These are phyloP conservation scores for Cardiospermum halicacabum DNA, from an alignment of 345 rosid genomes.

Conservation along the genomic window DNA sequence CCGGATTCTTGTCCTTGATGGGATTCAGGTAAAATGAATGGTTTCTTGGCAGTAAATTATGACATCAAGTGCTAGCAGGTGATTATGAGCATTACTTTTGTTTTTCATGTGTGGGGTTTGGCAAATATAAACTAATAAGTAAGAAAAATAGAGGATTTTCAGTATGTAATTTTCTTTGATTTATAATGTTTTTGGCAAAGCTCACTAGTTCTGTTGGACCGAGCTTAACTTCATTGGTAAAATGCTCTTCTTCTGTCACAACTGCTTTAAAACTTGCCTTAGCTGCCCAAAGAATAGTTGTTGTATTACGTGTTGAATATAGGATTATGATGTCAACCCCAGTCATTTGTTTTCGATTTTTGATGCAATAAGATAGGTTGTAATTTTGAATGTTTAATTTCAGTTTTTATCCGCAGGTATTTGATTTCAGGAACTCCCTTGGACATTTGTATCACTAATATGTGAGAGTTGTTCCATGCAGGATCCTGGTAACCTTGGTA, in stretches of 20 bases:
- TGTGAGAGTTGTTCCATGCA: constrained; percentile 34
- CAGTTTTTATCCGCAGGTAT: constrained; percentile 12
- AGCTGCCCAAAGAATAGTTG: neutral
- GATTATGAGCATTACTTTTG: neutral
- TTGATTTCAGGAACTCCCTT: constrained; percentile 12
- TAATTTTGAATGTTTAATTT: constrained; percentile 10
- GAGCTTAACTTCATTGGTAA: constrained; percentile 1
- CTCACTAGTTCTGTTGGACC: neutral
- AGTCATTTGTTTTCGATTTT: neutral
- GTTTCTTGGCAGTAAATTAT: neutral
- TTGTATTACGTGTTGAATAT: neutral
- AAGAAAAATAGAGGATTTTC: neutral
- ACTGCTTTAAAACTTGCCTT: neutral
- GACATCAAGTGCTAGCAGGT: neutral
- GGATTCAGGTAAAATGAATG: constrained; percentile 55
- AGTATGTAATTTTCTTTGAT: neutral
- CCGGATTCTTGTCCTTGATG: constrained; percentile 80
- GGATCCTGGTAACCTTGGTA: constrained; percentile 96
- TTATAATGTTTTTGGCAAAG: neutral
- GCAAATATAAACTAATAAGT: neutral
- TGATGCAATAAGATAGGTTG: neutral
- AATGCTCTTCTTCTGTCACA: neutral
- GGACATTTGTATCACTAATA: constrained; percentile 14
- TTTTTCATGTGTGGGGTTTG: neutral
- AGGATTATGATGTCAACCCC: neutral